Base-by-base conservation (phyloP, 1,284 basidiomycete species). In the Tilletia setariae region DNA sequence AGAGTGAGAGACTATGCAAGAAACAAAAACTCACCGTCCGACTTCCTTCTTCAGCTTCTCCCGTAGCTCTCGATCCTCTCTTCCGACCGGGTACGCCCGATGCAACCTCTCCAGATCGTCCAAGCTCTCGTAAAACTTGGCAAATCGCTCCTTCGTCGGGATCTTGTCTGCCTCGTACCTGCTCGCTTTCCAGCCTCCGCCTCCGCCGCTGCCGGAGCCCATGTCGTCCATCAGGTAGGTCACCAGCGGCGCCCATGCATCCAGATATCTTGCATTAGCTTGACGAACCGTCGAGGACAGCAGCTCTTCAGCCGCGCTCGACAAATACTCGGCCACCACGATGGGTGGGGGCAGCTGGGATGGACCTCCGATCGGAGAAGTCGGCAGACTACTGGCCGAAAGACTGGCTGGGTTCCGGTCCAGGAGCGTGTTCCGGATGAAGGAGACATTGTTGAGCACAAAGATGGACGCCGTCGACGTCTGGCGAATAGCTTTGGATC, bases 61-160 rank as follows among this genome's bases (percentile, higher is more conserved):
- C 23, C 72, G 70, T 65, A 80, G 63, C 62, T 78, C 74, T 13
- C 53, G 62, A 64, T 80, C 78, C 46, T 76, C 74, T 59, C 65
- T 72, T 44, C 69, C 72, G 42, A 79, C 67, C 1, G 78, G 77
- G 68, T 76, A 79, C 1, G 78, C 78, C n/a, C 74, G 70, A 59
- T 79, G 78, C 35, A 79, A 53, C 2, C 74, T 32, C 62, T 78
- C 76, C 21, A 79, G 56, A 47, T 79, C 78, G 51, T 79, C 78
- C 1, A 79, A 66, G 28, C 70, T 69, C 16, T 79, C 78, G 69
- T 76, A 79, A 67, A 79, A 79, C 49, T 72, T 74, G 25, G 78
- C 74, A 46, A 80, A 80, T 11, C 77, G 68, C 28, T 80, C 79
- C 66, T 80, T 80, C 64, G 76, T 74, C 59, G 74, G 73, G 25